Evolutionary conservation across 495 filamentous ascomycete genomes (phyloP).

Genomic region (Trichocladium uniseriatum): DNA sequence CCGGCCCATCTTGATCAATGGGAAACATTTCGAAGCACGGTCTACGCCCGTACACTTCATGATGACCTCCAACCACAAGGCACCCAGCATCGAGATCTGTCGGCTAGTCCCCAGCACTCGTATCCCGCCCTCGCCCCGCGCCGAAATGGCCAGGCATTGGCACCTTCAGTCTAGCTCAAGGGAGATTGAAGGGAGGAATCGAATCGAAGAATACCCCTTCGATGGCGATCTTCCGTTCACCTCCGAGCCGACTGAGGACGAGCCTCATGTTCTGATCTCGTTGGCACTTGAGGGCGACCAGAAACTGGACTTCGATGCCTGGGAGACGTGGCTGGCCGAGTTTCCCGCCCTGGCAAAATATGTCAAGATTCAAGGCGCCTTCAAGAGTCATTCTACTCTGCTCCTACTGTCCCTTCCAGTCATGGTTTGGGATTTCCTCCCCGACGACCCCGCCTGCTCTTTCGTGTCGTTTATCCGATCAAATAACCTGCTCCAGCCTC

Average conservation of each 20-base stretch:
- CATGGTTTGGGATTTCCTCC: slow-evolving; percentile 45
- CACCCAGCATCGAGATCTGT: slow-evolving; percentile 42
- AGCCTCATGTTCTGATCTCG: slow-evolving; percentile 45
- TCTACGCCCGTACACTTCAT: slow-evolving; percentile 45
- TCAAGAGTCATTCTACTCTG: slow-evolving; percentile 44
- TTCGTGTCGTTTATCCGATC: slow-evolving; percentile 46
- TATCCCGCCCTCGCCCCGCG: slow-evolving; percentile 27
- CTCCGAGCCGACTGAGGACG: slow-evolving; percentile 34
- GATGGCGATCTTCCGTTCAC: slow-evolving; percentile 15
- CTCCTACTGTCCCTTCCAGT: slow-evolving; percentile 41
- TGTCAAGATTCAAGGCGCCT: slow-evolving; percentile 44
- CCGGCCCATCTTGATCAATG: slow-evolving; percentile 40
- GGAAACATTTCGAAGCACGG: slow-evolving; percentile 41
- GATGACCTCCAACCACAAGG: slow-evolving; percentile 44
- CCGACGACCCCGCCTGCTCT: slow-evolving; percentile 39
- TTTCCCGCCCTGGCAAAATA: slow-evolving; percentile 42
- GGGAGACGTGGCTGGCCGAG: slow-evolving; percentile 39
- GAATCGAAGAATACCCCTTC: slow-evolving; percentile 12
- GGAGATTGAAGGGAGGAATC: slow-evolving; percentile 12
- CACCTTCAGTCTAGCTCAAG: slow-evolving; percentile 2
- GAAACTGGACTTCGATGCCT: slow-evolving; percentile 35
- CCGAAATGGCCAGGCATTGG: slow-evolving; percentile 14
- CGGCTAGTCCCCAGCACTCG: slow-evolving; percentile 23
- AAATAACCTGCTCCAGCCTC: slow-evolving; percentile 29
- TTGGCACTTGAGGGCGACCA: slow-evolving; percentile 45